Evolutionary conservation across 805 yeast genomes (phyloP).

Genomic region (Lipomyces oligophaga): DNA sequence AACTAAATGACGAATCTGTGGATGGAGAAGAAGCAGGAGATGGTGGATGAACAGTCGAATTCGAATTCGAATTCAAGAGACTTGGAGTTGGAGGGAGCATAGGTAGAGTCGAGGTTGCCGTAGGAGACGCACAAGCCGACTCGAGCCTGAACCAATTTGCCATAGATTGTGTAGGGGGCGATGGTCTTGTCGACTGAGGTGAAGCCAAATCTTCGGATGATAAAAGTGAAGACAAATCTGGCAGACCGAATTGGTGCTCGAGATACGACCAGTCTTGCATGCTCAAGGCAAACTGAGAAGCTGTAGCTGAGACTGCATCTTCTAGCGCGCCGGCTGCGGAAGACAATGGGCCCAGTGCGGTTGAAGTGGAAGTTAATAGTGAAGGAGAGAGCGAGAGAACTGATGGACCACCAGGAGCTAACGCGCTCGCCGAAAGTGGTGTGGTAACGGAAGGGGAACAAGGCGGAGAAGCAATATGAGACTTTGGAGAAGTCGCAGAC

Average conservation of each 20-base stretch:
- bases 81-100: background rate
- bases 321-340: conserved; percentile 3
- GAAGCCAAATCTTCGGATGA: background rate
- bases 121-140: background rate
- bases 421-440: background rate
- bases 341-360: background rate
- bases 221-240: conserved; percentile 1
- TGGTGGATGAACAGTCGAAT: background rate
- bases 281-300: conserved; percentile 9
- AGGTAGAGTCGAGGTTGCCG: background rate
- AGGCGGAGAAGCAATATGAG: too few species aligned
- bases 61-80: background rate
- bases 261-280: conserved; percentile 15
- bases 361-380: background rate
- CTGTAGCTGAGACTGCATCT: conserved; percentile 10
- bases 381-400: background rate
- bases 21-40: background rate
- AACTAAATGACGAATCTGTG: background rate
- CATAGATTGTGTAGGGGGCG: background rate
- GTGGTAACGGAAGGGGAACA: background rate
- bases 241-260: conserved; percentile 10
- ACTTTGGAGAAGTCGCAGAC: background rate
- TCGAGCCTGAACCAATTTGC: conserved; percentile 3
- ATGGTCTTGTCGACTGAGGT: background rate
- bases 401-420: background rate